Evolutionary conservation across 2,329 filamentous ascomycete genomes (phyloP).

Genomic region (Monosporascus sp.): DNA sequence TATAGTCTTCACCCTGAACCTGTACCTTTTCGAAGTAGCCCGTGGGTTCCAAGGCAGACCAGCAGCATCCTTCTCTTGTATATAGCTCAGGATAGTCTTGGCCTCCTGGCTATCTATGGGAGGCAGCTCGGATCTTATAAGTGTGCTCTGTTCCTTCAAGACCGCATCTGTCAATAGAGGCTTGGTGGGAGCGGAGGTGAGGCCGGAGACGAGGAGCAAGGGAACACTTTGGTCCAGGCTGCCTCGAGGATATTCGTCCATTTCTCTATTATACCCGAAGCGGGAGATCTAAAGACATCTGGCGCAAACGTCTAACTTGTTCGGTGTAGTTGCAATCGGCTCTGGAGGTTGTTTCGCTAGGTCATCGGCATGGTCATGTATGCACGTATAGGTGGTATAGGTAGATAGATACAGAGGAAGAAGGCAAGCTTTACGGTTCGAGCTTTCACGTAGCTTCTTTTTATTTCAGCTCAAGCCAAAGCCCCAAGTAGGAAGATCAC

Average conservation of each 20-base stretch:
- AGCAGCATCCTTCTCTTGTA: slow-evolving; percentile 60
- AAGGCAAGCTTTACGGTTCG: neutral
- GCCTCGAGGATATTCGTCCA: slow-evolving; percentile 75
- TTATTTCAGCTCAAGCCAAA: too few species aligned
- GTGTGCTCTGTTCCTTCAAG: slow-evolving; percentile 53
- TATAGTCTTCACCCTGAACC: slow-evolving; percentile 66
- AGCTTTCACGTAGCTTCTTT: too few species aligned
- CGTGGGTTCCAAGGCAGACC: slow-evolving; percentile 61
- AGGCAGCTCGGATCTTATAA: slow-evolving; percentile 67
- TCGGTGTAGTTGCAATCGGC: neutral
- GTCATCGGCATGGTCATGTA: neutral
- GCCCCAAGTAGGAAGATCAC: too few species aligned
- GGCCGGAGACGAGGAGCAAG: slow-evolving; percentile 74
- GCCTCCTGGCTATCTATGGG: slow-evolving; percentile 61
- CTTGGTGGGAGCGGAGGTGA: slow-evolving; percentile 43
- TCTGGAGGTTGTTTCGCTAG: neutral
- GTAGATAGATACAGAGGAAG: neutral
- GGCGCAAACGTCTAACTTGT: neutral
- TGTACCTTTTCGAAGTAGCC: slow-evolving; percentile 44
- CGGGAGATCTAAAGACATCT: slow-evolving; percentile 13
- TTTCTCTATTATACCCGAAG: slow-evolving; percentile 28
- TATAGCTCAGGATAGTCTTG: slow-evolving; percentile 58
- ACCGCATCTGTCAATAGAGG: slow-evolving; percentile 39
- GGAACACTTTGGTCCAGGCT: slow-evolving; percentile 87
- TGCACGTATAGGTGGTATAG: too few species aligned